Evolutionary conservation across 2,329 filamentous ascomycete genomes (phyloP), one percentile per base, ranked within the genome.

Genomic region (Mycocentrospora acerina): DNA sequence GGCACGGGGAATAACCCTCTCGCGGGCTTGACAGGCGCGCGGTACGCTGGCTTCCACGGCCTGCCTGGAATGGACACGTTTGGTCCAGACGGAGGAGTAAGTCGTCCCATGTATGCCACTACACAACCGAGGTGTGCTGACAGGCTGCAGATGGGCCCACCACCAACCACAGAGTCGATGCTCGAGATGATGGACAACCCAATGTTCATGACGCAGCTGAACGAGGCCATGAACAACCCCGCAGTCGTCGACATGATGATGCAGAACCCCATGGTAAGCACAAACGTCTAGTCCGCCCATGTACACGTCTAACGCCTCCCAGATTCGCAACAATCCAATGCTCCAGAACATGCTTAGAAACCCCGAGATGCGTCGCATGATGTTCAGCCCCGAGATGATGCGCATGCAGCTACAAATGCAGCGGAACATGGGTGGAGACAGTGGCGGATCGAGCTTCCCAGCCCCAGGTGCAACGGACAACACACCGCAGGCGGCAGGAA

Each of bases 221-320:
- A 93, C 68, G 91, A 96, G 70, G 89, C 90, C 24, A 85, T 98
- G 66, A 88, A 90, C 68, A 97, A 97, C 69, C 91, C 93, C n/a
- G 81, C 84, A 13, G 86, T 98, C 56, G 80, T 97, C 62, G 89
- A 97, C 62, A 88, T 94, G 80, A 88, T 77, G 55, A 62, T 71
- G 40, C 69, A 76, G 46, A 74, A 68, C 44, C 74, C 74, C 3
- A 75, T 97, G 79, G 60, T 60, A 40, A 6, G 48, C 33, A 16
- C 12, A 24, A 5, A 18, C 10, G n/a, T 26, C 16, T 15, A 3
- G n/a, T n/a, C 16, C 9, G 4, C 3, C n/a, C 13, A 7, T 8
- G 14, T 29, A 15, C 12, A 2, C 10, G n/a, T 27, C 50, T 62
- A 36, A 62, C 44, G 10, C 33, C 18, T 24, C 28, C 29, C 25